Conservation (phyloP, 2,329 filamentous ascomycete genomes). For the Malbranchea zuffiana region DNA sequence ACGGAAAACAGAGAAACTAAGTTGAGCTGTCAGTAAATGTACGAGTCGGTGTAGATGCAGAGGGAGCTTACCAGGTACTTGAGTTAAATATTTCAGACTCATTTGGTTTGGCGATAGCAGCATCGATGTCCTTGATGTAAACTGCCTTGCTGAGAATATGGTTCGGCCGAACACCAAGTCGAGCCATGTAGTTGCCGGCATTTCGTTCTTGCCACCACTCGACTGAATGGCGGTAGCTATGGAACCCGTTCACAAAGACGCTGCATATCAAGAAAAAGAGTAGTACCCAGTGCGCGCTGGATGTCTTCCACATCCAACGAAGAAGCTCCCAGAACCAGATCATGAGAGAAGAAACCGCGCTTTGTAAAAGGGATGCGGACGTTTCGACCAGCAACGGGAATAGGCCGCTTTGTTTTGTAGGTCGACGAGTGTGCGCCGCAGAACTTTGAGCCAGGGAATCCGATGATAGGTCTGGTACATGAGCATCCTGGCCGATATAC, state of each 20-base stretch:
- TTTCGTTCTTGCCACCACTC: conserved; percentile 79
- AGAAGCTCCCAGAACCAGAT: conserved; percentile 62
- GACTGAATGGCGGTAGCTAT: conserved; percentile 61
- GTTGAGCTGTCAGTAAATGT: too few species aligned
- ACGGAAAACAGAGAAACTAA: conserved; percentile 33
- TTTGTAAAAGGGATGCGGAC: conserved; percentile 61
- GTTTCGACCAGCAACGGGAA: conserved; percentile 63
- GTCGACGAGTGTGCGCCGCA: conserved; percentile 37
- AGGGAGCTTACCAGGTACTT: conserved; percentile 24
- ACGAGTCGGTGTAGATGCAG: not conserved
- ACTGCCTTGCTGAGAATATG: conserved; percentile 73
- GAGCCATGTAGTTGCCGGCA: conserved; percentile 68
- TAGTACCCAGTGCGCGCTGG: conserved; percentile 64
- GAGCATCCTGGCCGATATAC: conserved; percentile 36
- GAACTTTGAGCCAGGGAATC: conserved; percentile 25
- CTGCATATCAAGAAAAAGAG: conserved; percentile 59
- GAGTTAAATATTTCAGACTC: conserved; percentile 20
- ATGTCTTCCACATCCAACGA: conserved; percentile 54
- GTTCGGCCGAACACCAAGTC: conserved; percentile 69
- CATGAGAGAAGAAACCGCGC: conserved; percentile 62
- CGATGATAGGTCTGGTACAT: conserved; percentile 29
- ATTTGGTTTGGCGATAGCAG: conserved; percentile 40
- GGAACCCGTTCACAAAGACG: conserved; percentile 59
- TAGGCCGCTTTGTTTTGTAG: conserved; percentile 50
- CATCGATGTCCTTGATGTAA: conserved; percentile 69